These are phyloP conservation scores for Zea luxurians DNA, from an alignment of 176 grass and related monocot genomes.

Conservation along the genomic window DNA sequence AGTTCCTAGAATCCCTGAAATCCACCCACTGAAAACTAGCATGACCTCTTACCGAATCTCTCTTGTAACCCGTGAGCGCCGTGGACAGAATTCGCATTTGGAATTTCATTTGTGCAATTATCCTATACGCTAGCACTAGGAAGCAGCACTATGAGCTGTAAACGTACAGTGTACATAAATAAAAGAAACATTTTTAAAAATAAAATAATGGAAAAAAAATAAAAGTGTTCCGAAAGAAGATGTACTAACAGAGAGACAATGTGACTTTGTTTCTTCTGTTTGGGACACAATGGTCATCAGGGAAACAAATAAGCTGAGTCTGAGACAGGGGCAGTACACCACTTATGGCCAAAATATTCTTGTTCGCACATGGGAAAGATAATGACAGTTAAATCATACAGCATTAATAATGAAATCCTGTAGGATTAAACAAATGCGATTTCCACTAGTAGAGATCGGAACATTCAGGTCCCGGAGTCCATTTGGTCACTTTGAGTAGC, in stretches of 20 bases:
- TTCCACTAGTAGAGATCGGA: slow-evolving; percentile 18
- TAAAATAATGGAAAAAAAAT: slow-evolving; percentile 14
- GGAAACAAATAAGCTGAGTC: slow-evolving; percentile 41
- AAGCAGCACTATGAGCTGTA: no score
- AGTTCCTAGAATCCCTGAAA: slow-evolving; percentile 34
- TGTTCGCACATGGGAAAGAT: slow-evolving; percentile 35
- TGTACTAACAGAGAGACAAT: slow-evolving; percentile 25
- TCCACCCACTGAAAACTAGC: slow-evolving; percentile 6
- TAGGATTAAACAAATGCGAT: slow-evolving; percentile 36
- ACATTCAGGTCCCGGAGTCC: slow-evolving; percentile 23
- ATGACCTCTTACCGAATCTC: no score
- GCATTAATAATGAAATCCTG: slow-evolving; percentile 38
- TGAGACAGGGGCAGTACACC: slow-evolving; percentile 24
- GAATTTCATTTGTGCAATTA: slow-evolving; percentile 14
- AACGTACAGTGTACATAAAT: not conserved
- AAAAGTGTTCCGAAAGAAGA: not conserved
- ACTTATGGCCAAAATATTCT: slow-evolving; percentile 13
- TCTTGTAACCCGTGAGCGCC: slow-evolving; percentile 36
- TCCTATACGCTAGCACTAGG: not conserved
- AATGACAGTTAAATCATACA: slow-evolving; percentile 35
- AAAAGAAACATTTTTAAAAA: not conserved
- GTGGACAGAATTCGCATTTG: slow-evolving; percentile 4
- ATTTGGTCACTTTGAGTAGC: slow-evolving; percentile 6
- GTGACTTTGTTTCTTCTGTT: slow-evolving; percentile 33
- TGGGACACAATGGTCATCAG: slow-evolving; percentile 30